Percentiles rank a stretch among this genome's conserved stretches.
Evolutionary conservation across 805 yeast genomes (phyloP).

Genomic region (Cyberlindnera amylophila): DNA sequence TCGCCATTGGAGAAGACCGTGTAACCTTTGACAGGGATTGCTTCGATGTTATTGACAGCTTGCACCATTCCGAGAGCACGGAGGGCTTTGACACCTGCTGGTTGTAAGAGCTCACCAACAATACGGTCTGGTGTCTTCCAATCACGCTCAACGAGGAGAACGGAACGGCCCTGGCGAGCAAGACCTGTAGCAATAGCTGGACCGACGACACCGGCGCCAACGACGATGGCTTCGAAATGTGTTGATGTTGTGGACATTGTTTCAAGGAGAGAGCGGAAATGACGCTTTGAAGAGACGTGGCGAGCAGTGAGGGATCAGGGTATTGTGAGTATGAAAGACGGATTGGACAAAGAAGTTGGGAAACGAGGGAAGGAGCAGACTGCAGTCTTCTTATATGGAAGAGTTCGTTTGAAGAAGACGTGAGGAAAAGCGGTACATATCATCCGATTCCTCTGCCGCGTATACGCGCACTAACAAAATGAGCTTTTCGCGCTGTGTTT

Average conservation of each 20-base stretch:
- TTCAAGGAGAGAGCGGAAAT: too few species aligned
- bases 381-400: too few species aligned
- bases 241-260: background rate
- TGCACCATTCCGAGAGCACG: slow-evolving; percentile 77
- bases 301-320: too few species aligned
- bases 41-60: slow-evolving; percentile 71
- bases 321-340: too few species aligned
- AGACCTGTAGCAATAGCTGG: slow-evolving; percentile 88
- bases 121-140: slow-evolving; percentile 93
- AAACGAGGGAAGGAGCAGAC: too few species aligned
- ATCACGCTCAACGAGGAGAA: slow-evolving; percentile 74
- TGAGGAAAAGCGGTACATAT: too few species aligned
- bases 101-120: slow-evolving; percentile 96
- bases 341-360: too few species aligned
- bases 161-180: slow-evolving; percentile 86
- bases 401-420: too few species aligned
- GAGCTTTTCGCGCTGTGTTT: too few species aligned
- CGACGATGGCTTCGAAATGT: slow-evolving; percentile 74
- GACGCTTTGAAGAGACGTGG: too few species aligned
- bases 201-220: slow-evolving; percentile 99
- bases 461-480: too few species aligned
- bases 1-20: slow-evolving; percentile 64
- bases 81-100: slow-evolving; percentile 88
- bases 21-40: slow-evolving; percentile 76
- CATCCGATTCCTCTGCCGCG: too few species aligned